These are phyloP conservation scores for Lentinus brumalis DNA, from an alignment of 768 basidiomycete species.

Conservation along the genomic window DNA sequence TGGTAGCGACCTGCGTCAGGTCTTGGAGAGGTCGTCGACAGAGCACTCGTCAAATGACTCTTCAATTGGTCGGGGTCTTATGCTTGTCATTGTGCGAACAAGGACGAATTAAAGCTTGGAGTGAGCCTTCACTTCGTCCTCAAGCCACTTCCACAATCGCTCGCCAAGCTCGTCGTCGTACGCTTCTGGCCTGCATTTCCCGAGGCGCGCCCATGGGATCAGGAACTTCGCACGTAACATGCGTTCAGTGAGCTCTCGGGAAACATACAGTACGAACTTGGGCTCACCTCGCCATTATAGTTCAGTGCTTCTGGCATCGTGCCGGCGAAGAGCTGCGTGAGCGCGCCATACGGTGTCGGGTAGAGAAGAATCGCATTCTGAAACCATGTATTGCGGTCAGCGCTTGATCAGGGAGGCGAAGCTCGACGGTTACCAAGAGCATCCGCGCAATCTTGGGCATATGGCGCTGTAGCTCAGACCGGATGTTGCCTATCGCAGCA, in stretches of 20 bases:
- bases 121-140: constrained; percentile 13
- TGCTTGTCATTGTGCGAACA: too few species aligned
- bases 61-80: too few species aligned
- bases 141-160: constrained; percentile 23
- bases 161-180: constrained; percentile 19
- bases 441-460: constrained; percentile 4
- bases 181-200: constrained; percentile 14
- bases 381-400: too few species aligned
- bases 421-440: not conserved
- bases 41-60: too few species aligned
- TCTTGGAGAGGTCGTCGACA: too few species aligned
- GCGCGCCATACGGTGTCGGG: constrained; percentile 31
- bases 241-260: constrained; percentile 8
- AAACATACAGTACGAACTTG: not conserved
- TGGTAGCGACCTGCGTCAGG: too few species aligned
- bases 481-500: constrained; percentile 28
- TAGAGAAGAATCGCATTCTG: constrained; percentile 24
- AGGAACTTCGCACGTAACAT: constrained; percentile 14
- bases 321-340: constrained; percentile 33
- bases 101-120: too few species aligned
- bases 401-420: too few species aligned
- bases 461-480: constrained; percentile 18
- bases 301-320: constrained; percentile 39
- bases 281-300: constrained; percentile 41
- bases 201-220: constrained; percentile 24